These are phyloP conservation scores for Pittosporum tobira DNA, from an alignment of 129 eudicot species.

Conservation along the genomic window DNA sequence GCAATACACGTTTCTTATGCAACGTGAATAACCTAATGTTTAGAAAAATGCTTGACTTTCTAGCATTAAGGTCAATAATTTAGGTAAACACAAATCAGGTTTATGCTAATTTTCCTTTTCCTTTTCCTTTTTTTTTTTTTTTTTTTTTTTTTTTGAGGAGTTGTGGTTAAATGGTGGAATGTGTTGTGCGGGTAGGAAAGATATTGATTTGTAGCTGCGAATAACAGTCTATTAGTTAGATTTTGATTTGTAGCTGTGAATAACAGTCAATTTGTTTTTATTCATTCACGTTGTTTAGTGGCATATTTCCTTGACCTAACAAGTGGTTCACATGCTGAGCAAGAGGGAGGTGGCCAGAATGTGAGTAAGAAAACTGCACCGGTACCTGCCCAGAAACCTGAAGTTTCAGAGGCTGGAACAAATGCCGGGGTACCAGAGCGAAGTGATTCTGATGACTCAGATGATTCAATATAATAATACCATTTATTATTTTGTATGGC, in stretches of 20 bases:
- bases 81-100: no score
- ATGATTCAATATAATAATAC: slow-evolving; percentile 56
- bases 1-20: not conserved
- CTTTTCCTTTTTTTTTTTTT: no score
- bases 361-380: slow-evolving; percentile 40
- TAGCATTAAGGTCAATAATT: not conserved
- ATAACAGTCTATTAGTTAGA: no score
- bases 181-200: no score
- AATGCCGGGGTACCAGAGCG: slow-evolving; percentile 56
- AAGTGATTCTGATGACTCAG: slow-evolving; percentile 83
- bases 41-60: not conserved
- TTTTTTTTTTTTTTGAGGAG: no score
- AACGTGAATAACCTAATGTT: not conserved
- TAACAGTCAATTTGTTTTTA: no score
- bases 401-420: slow-evolving; percentile 39
- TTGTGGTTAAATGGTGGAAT: no score
- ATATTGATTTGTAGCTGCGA: no score
- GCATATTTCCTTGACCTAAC: slow-evolving; percentile 39
- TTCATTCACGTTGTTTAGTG: no score
- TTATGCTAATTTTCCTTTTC: no score
- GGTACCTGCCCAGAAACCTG: slow-evolving; percentile 32
- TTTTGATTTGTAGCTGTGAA: no score
- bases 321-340: slow-evolving; percentile 36
- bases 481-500: no score
- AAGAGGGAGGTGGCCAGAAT: slow-evolving; percentile 42